phyloP scores from a whole-genome alignment of 1,284 basidiomycete genomes.

The Bjerkandera adusta region DNA sequence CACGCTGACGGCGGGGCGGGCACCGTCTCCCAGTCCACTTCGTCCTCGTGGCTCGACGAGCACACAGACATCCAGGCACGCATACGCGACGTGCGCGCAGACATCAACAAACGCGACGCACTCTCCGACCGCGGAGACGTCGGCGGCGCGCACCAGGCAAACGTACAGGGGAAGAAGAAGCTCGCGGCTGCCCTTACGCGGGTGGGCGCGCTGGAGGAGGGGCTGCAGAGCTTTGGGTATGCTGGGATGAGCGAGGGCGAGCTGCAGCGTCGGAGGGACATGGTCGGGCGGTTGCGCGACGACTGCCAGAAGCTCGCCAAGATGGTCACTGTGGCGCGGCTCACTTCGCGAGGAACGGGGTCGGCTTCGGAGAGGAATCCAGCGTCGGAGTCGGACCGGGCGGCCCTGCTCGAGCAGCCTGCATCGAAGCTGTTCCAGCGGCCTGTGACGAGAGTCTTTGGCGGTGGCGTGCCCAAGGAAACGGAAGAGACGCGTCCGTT shows the following conservation, averaged over 20 bases:
- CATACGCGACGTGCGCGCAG: slow-evolving; percentile 77
- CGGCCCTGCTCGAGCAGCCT: slow-evolving; percentile 50
- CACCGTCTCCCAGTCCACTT: slow-evolving; percentile 53
- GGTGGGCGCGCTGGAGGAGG: slow-evolving; percentile 69
- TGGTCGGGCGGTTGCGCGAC: slow-evolving; percentile 80
- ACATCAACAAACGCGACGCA: slow-evolving; percentile 84
- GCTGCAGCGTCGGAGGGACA: slow-evolving; percentile 77
- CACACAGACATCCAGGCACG: slow-evolving; percentile 73
- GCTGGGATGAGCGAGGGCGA: slow-evolving; percentile 81
- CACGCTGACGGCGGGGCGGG: slow-evolving; percentile 34
- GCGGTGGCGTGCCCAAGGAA: slow-evolving; percentile 67
- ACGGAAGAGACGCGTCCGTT: slow-evolving; percentile 85
- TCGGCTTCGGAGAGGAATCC: slow-evolving; percentile 37
- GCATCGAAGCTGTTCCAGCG: slow-evolving; percentile 26
- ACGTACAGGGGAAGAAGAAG: slow-evolving; percentile 81
- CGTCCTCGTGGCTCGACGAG: slow-evolving; percentile 83
- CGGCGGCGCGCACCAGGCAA: slow-evolving; percentile 72
- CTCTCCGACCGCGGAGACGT: slow-evolving; percentile 75
- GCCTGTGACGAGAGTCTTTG: slow-evolving; percentile 81
- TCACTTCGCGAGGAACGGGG: slow-evolving; percentile 43
- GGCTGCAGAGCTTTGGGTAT: slow-evolving; percentile 62
- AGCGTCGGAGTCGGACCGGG: slow-evolving; percentile 59
- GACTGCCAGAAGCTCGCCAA: slow-evolving; percentile 81
- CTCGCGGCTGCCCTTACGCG: slow-evolving; percentile 74
- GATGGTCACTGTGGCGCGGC: slow-evolving; percentile 73